These are phyloP conservation scores for Pluteus cervinus DNA, from an alignment of 768 basidiomycete species.

Conservation along the genomic window DNA sequence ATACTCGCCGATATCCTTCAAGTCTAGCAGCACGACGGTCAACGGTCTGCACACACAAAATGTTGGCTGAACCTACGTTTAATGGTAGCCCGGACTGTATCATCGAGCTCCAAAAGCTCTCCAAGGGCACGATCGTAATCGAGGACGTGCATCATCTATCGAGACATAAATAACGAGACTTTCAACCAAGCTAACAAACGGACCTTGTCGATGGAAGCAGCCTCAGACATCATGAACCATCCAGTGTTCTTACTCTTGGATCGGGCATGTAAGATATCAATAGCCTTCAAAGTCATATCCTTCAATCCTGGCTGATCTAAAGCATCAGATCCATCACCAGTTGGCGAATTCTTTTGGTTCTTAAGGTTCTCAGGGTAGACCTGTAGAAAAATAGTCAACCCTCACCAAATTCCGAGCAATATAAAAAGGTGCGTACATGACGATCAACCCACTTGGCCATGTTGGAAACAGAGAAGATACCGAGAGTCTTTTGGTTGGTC, in stretches of 20 bases:
- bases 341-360: constrained; percentile 30
- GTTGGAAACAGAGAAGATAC: constrained; percentile 29
- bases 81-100: constrained; percentile 37
- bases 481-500: constrained; percentile 31
- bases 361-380: constrained; percentile 31
- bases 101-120: constrained; percentile 38
- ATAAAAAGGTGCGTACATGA: constrained; percentile 15
- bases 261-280: constrained; percentile 35
- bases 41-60: background rate
- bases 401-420: background rate
- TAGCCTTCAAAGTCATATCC: constrained; percentile 42
- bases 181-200: background rate
- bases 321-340: constrained; percentile 35
- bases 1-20: constrained; percentile 35
- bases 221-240: constrained; percentile 45
- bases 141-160: constrained; percentile 40
- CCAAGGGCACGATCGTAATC: constrained; percentile 42
- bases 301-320: constrained; percentile 40
- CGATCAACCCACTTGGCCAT: constrained; percentile 43
- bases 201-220: constrained; percentile 39
- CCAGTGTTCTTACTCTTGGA: constrained; percentile 28
- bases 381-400: constrained; percentile 9
- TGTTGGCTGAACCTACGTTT: constrained; percentile 20
- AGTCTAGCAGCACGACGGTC: constrained; percentile 18
- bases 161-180: background rate